Conservation (phyloP, 129 eudicot genomes). For the Helianthus tuberosus region DNA sequence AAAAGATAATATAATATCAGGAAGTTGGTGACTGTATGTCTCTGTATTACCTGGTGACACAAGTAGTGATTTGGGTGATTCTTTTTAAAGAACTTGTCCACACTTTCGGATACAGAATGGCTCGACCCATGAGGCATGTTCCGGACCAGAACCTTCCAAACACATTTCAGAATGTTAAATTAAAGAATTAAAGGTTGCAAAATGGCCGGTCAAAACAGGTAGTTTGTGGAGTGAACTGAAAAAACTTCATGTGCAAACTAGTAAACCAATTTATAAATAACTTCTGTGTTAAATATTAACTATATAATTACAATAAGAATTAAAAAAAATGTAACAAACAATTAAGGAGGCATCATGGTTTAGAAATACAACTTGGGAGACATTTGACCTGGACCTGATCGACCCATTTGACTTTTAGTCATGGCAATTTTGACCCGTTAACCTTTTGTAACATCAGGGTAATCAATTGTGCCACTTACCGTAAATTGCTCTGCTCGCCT, state of each 20-base stretch:
- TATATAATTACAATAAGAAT: neutral
- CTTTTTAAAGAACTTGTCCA: conserved; percentile 69
- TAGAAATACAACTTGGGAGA: conserved; percentile 1
- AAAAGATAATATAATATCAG: neutral
- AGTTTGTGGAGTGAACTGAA: neutral
- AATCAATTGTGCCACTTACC: conserved; percentile 48
- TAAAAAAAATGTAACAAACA: neutral
- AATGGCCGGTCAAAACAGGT: neutral
- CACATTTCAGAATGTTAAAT: neutral
- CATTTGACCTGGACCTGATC: conserved; percentile 1
- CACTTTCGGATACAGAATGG: conserved; percentile 75
- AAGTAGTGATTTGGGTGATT: conserved; percentile 88
- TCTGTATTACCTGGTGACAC: conserved; percentile 75
- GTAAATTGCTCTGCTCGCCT: conserved; percentile 93
- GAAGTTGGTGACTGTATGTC: neutral
- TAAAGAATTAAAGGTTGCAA: neutral
- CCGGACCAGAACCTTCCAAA: conserved; percentile 75
- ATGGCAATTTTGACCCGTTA: neutral
- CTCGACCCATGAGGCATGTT: conserved; percentile 74
- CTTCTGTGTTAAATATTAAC: conserved; percentile 4
- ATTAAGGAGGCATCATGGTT: neutral
- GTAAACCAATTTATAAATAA: neutral
- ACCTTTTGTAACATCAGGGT: conserved; percentile 3
- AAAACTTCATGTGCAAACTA: neutral
- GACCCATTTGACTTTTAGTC: conserved; percentile 10